Conservation (phyloP, 2,329 filamentous ascomycete genomes). For the Cercospora janseana region DNA sequence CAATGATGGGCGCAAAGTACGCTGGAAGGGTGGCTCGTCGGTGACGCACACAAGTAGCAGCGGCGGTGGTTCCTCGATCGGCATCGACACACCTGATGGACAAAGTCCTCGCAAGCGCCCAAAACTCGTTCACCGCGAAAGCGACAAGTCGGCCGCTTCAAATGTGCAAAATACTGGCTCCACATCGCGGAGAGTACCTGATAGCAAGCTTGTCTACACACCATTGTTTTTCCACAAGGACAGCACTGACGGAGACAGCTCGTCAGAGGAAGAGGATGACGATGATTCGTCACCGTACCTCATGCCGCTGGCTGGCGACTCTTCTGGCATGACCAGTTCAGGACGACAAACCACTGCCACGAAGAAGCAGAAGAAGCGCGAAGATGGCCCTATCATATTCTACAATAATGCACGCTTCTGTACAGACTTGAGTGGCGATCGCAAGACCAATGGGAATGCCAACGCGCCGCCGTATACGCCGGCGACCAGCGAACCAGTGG, state of each 20-base stretch:
- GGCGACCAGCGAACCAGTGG: slow-evolving; percentile 23
- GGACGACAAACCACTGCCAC: slow-evolving; percentile 42
- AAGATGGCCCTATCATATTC: slow-evolving; percentile 77
- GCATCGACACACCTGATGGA: slow-evolving; percentile 22
- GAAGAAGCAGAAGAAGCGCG: slow-evolving; percentile 51
- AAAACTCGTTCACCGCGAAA: slow-evolving; percentile 29
- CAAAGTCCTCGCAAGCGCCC: slow-evolving; percentile 34
- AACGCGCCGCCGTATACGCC: slow-evolving; percentile 28
- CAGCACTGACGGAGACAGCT: slow-evolving; percentile 42
- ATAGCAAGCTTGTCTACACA: slow-evolving; percentile 45
- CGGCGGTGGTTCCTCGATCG: slow-evolving; percentile 27
- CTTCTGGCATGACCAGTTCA: slow-evolving; percentile 48
- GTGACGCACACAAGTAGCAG: slow-evolving; percentile 64
- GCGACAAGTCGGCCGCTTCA: slow-evolving; percentile 12
- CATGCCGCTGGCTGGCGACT: slow-evolving; percentile 35
- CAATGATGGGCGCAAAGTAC: slow-evolving; percentile 71
- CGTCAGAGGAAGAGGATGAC: slow-evolving; percentile 33
- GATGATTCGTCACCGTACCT: slow-evolving; percentile 38
- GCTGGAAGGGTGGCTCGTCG: slow-evolving; percentile 70
- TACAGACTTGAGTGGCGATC: slow-evolving; percentile 72
- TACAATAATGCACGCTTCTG: slow-evolving; percentile 78
- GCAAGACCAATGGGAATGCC: slow-evolving; percentile 25
- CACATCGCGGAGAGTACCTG: slow-evolving; percentile 23
- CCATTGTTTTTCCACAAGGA: slow-evolving; percentile 51
- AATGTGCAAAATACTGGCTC: slow-evolving; percentile 8